Conservation (phyloP, 768 basidiomycete species). For the Suillus hirtellus region DNA sequence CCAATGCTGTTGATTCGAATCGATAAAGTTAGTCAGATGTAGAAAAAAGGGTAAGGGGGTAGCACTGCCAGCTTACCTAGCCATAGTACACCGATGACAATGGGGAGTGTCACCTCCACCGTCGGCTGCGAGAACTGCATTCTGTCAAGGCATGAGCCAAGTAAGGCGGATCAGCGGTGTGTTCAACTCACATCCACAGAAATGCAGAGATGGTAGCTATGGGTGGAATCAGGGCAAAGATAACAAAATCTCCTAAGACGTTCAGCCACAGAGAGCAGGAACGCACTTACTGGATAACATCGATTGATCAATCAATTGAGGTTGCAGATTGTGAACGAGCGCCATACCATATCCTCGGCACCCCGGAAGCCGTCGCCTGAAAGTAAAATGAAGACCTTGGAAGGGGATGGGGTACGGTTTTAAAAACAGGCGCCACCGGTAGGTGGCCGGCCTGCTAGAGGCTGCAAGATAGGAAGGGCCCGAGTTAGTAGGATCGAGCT, state of each 20-base stretch:
- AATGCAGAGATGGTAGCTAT: constrained; percentile 65
- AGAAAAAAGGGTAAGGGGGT: background rate
- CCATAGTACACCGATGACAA: constrained; percentile 68
- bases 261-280: constrained; percentile 40
- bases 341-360: constrained; percentile 46
- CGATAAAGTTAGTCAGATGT: constrained; percentile 13
- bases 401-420: too few relatives aligned
- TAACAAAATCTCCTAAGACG: constrained; percentile 62
- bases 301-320: constrained; percentile 14
- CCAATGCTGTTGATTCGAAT: constrained; percentile 55
- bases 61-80: constrained; percentile 47
- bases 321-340: background rate
- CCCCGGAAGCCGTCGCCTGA: too few relatives aligned
- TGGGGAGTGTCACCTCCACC: constrained; percentile 55
- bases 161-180: background rate
- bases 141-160: constrained; percentile 36
- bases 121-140: constrained; percentile 70
- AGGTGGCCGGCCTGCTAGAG: too few relatives aligned
- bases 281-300: constrained; percentile 33
- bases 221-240: constrained; percentile 67
- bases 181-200: constrained; percentile 51
- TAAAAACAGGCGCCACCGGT: too few relatives aligned
- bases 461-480: too few relatives aligned
- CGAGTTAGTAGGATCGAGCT: too few relatives aligned
- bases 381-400: too few relatives aligned